Conservation (phyloP, 2,329 filamentous ascomycete genomes). For the Fusarium hainanense region DNA sequence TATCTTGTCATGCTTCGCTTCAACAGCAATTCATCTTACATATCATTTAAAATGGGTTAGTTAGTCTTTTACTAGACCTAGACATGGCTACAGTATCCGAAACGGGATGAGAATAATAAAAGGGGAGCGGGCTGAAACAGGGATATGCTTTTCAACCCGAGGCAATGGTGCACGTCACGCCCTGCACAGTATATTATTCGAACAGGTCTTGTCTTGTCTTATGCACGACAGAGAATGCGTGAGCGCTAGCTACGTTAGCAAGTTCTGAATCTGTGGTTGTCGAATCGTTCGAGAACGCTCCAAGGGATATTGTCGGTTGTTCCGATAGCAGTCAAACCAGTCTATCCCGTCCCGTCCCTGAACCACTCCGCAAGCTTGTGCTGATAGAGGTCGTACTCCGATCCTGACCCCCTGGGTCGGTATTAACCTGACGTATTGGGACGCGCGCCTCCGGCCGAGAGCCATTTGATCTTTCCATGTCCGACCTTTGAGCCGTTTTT, state of each 20-base stretch:
- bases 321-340: slow-evolving; percentile 16
- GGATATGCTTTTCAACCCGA: slow-evolving; percentile 28
- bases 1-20: slow-evolving; percentile 12
- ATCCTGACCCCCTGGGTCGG: slow-evolving; percentile 9
- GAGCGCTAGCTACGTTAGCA: slow-evolving; percentile 35
- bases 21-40: slow-evolving; percentile 2
- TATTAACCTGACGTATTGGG: slow-evolving; percentile 11
- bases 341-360: slow-evolving; percentile 18
- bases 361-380: slow-evolving; percentile 20
- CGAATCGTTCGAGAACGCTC: slow-evolving; percentile 37
- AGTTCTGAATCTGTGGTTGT: slow-evolving; percentile 19
- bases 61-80: not conserved
- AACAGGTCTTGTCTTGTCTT: not conserved
- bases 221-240: slow-evolving; percentile 32
- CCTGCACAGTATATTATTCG: not conserved
- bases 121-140: slow-evolving; percentile 38
- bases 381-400: slow-evolving; percentile 25
- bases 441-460: slow-evolving; percentile 29
- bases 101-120: slow-evolving; percentile 30
- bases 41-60: not conserved
- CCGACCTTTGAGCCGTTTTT: slow-evolving; percentile 5
- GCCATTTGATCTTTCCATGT: slow-evolving; percentile 9
- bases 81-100: slow-evolving; percentile 1
- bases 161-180: slow-evolving; percentile 17
- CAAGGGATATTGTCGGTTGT: slow-evolving; percentile 27